phyloP scores from a whole-genome alignment of 148 eudicot genomes.

The Cornus florida region DNA sequence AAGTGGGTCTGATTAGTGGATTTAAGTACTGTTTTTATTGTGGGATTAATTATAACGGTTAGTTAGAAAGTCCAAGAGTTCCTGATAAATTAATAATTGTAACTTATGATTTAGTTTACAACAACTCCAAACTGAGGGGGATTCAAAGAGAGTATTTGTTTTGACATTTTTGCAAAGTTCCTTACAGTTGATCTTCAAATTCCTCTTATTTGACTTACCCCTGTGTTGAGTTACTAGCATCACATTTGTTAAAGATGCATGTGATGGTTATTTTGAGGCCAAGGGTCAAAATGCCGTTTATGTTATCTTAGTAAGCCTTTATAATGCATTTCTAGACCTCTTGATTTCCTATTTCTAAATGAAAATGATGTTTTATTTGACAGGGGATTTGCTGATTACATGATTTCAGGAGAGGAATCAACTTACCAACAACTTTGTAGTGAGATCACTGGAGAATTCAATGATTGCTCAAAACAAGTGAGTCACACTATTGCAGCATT shows the following conservation, averaged over 20 bases:
- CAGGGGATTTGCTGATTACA: constrained; percentile 88
- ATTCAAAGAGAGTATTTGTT: not conserved
- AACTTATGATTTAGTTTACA: not conserved
- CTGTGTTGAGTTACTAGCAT: not conserved
- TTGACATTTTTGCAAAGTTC: not conserved
- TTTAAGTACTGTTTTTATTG: not conserved
- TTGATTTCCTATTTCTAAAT: constrained; percentile 6
- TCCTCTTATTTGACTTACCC: not conserved
- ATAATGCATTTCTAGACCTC: not conserved
- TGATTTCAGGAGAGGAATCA: constrained; percentile 72
- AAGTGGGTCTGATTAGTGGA: not conserved
- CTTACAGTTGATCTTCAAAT: not conserved
- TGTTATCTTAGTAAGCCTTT: not conserved
- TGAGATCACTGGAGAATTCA: constrained; percentile 80
- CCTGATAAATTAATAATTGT: not conserved
- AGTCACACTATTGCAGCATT: constrained; percentile 20
- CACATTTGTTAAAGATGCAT: not conserved
- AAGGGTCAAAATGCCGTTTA: not conserved
- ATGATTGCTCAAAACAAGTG: constrained; percentile 86
- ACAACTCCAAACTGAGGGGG: not conserved
- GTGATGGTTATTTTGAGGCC: not conserved
- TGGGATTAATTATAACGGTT: not conserved
- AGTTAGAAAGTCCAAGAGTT: not conserved
- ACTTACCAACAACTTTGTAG: constrained; percentile 87
- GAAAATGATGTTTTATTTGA: constrained; percentile 17